These are phyloP conservation scores for Metschnikowia gelsemii DNA, from an alignment of 805 yeast genomes.

Conservation along the genomic window DNA sequence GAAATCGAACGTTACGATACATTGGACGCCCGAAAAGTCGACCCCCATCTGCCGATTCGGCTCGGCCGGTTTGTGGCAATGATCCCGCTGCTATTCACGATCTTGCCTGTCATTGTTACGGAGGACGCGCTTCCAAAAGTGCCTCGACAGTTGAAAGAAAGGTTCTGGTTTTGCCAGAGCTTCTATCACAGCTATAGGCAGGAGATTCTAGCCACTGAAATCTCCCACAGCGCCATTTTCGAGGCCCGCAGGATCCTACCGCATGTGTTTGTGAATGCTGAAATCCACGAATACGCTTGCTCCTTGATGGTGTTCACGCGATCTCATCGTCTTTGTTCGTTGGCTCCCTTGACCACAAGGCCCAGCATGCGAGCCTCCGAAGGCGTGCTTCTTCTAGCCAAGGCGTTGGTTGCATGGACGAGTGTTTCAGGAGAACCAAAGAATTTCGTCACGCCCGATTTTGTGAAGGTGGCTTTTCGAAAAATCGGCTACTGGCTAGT, in stretches of 20 bases:
- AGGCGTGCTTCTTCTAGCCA: slow-evolving; percentile 28
- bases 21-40: slow-evolving; percentile 6
- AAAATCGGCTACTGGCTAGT: slow-evolving; percentile 45
- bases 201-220: slow-evolving; percentile 5
- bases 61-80: slow-evolving; percentile 12
- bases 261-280: slow-evolving; percentile 33
- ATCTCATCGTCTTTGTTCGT: slow-evolving; percentile 39
- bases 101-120: slow-evolving; percentile 15
- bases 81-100: slow-evolving; percentile 13
- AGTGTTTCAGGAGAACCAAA: neutral
- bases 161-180: slow-evolving; percentile 23
- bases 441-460: slow-evolving; percentile 38
- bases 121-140: slow-evolving; percentile 11
- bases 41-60: slow-evolving; percentile 9
- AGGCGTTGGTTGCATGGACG: slow-evolving; percentile 27
- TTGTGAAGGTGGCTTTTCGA: slow-evolving; percentile 37
- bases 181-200: slow-evolving; percentile 6
- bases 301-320: slow-evolving; percentile 38
- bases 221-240: neutral
- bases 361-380: slow-evolving; percentile 35
- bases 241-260: slow-evolving; percentile 10
- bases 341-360: slow-evolving; percentile 37
- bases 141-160: slow-evolving; percentile 18
- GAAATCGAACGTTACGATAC: slow-evolving; percentile 18
- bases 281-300: slow-evolving; percentile 36